phyloP scores from a whole-genome alignment of 2,329 filamentous ascomycete species.

The Hymenoscyphus repandus region DNA sequence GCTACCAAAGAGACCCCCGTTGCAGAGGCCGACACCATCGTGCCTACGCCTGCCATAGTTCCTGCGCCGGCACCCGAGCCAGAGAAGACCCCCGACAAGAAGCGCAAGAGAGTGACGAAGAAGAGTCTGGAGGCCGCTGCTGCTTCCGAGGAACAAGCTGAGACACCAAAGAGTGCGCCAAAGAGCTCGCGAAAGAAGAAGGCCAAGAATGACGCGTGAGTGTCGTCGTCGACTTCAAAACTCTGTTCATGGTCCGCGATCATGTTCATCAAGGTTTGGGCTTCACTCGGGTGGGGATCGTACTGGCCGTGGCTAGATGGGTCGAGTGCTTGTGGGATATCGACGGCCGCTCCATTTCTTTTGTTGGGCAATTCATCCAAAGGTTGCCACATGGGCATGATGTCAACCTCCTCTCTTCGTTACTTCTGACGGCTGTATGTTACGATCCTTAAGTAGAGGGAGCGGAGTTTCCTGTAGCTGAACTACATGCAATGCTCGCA shows the following conservation, averaged over 20 bases:
- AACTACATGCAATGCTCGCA: too few relatives aligned
- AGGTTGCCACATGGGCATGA: too few relatives aligned
- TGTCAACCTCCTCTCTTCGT: too few relatives aligned
- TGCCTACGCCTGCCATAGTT: constrained; percentile 18
- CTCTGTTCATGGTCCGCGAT: neutral
- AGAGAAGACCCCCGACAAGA: constrained; percentile 51
- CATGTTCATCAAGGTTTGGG: too few relatives aligned
- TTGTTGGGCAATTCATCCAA: too few relatives aligned
- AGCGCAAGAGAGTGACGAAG: constrained; percentile 57
- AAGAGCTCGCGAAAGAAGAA: constrained; percentile 30
- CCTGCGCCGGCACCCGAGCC: constrained; percentile 16
- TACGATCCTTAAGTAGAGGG: too few relatives aligned
- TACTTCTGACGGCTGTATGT: too few relatives aligned
- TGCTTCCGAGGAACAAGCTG: constrained; percentile 39
- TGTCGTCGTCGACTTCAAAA: neutral
- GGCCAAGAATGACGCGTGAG: constrained; percentile 51
- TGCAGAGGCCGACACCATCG: constrained; percentile 15
- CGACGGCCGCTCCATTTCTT: too few relatives aligned
- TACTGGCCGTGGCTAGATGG: too few relatives aligned
- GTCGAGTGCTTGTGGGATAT: too few relatives aligned
- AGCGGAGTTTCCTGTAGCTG: too few relatives aligned
- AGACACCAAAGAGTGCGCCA: constrained; percentile 25
- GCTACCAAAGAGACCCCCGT: constrained; percentile 16
- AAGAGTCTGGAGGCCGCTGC: constrained; percentile 25
- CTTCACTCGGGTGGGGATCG: too few relatives aligned